Evolutionary conservation across 139 green algal species (phyloP).

Genomic region (Astrephomene gubernaculifera): DNA sequence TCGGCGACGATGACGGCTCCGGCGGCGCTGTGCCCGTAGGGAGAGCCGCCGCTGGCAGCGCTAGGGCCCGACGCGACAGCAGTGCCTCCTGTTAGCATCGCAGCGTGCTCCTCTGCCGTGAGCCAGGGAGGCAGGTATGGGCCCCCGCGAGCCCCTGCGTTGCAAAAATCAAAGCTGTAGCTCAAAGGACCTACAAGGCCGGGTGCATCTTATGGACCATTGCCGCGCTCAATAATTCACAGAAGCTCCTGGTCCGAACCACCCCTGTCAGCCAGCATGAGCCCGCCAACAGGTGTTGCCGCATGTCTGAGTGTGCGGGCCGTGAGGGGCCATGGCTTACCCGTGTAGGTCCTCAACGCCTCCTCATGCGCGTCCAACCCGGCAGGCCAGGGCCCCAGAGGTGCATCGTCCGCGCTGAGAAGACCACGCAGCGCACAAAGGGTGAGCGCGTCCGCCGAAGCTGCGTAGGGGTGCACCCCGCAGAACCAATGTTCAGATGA

Average conservation of each 20-base stretch:
- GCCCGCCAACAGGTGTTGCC: neutral
- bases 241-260: too few relatives aligned
- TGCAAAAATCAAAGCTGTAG: neutral
- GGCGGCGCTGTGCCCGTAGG: neutral
- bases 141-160: slow-evolving; percentile 66
- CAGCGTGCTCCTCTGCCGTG: neutral
- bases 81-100: neutral
- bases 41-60: neutral
- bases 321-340: slow-evolving; percentile 17
- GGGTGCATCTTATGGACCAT: too few relatives aligned
- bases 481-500: too few relatives aligned
- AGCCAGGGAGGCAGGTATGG: slow-evolving; percentile 70
- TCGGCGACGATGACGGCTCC: too few relatives aligned
- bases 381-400: slow-evolving; percentile 75
- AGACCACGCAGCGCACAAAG: slow-evolving; percentile 51
- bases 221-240: too few relatives aligned
- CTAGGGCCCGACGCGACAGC: neutral
- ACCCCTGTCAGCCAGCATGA: too few relatives aligned
- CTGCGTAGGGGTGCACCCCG: too few relatives aligned
- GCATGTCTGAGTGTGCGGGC: neutral
- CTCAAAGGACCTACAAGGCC: neutral
- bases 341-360: slow-evolving; percentile 72
- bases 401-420: slow-evolving; percentile 70
- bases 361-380: slow-evolving; percentile 75
- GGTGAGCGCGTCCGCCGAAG: slow-evolving; percentile 45